Percentiles rank a stretch among this genome's conserved stretches.
Conservation (phyloP, 345 rosid genomes). For the Laguncularia racemosa region DNA sequence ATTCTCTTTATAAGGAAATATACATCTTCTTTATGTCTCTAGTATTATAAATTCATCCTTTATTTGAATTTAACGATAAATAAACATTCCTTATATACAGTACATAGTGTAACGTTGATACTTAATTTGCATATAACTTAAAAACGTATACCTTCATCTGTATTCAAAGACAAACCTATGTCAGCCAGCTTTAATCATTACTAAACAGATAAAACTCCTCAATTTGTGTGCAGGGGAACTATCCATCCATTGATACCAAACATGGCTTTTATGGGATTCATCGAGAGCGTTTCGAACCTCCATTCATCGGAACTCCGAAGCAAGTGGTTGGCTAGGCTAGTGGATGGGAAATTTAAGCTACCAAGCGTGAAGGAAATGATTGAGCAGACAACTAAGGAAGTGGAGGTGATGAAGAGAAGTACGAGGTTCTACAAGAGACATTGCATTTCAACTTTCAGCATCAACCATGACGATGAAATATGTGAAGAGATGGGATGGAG, state of each 20-base stretch:
- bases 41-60: too few species aligned
- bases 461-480: conserved; percentile 73
- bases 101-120: too few species aligned
- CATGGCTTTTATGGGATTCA: conserved; percentile 71
- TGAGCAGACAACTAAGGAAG: conserved; percentile 43
- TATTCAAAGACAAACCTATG: too few species aligned
- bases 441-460: conserved; percentile 87
- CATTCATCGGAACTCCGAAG: conserved; percentile 76
- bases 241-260: conserved; percentile 79
- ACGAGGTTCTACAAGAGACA: conserved; percentile 77
- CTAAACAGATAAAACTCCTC: too few species aligned
- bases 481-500: conserved; percentile 80
- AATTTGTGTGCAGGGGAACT: conserved; percentile 45
- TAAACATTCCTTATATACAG: too few species aligned
- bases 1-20: too few species aligned
- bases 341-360: conserved; percentile 52
- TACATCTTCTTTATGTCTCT: too few species aligned
- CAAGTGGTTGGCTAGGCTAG: conserved; percentile 55
- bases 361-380: conserved; percentile 63
- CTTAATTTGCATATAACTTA: too few species aligned
- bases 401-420: conserved; percentile 45
- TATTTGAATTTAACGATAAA: too few species aligned
- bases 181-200: too few species aligned
- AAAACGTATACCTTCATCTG: too few species aligned
- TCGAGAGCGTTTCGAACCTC: conserved; percentile 71